Conservation (phyloP, 345 rosid genomes). For the Boechera stricta region DNA sequence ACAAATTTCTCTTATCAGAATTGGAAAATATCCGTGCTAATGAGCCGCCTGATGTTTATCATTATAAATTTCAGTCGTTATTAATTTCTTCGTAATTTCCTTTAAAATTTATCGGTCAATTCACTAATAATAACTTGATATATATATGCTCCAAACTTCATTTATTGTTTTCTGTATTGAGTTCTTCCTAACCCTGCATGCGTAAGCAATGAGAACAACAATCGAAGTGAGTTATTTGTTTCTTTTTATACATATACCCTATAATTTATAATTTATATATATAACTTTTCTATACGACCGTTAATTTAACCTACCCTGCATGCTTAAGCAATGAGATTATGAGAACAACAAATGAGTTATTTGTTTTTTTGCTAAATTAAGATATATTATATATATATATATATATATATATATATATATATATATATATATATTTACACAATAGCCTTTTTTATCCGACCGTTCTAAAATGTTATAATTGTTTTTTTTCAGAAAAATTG, state of each 20-base stretch:
- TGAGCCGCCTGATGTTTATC: neutral
- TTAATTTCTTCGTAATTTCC: conserved; percentile 1
- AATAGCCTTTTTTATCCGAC: neutral
- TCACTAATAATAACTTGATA: neutral
- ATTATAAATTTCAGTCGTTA: neutral
- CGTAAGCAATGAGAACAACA: conserved; percentile 1
- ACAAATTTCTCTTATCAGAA: no score
- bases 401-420: conserved; percentile 6
- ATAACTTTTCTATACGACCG: neutral
- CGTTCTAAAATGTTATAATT: neutral
- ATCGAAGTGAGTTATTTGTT: conserved; percentile 2
- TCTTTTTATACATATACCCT: neutral
- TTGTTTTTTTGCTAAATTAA: neutral
- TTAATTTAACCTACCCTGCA: conserved; percentile 16
- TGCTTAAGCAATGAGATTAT: conserved; percentile 12
- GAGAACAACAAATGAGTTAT: conserved; percentile 13
- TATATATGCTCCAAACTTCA: neutral
- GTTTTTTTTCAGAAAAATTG: neutral
- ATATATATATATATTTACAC: conserved; percentile 1
- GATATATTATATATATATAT: neutral
- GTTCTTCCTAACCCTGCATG: neutral
- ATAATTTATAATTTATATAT: neutral
- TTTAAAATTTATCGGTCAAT: neutral
- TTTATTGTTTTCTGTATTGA: neutral
- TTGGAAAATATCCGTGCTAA: neutral